Percentiles rank a stretch among this genome's conserved stretches.
phyloP scores from a whole-genome alignment of 2,329 filamentous ascomycete species.

The Colletotrichum caudatum region DNA sequence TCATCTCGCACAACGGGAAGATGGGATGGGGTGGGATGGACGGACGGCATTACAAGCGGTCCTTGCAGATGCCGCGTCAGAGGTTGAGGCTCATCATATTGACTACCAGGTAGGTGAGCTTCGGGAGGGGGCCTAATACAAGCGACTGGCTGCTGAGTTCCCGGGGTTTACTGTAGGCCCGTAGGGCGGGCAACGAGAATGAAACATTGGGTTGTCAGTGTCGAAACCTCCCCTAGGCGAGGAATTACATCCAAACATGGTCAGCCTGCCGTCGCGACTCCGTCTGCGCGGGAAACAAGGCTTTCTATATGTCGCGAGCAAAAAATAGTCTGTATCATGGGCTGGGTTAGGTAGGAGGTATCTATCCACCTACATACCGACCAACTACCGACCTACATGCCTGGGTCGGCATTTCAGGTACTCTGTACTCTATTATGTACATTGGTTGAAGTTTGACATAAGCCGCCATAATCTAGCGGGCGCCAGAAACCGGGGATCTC shows the following conservation, averaged over 20 bases:
- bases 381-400: neutral
- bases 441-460: neutral
- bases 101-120: neutral
- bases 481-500: slow-evolving; percentile 10
- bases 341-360: neutral
- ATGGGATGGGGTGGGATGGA: neutral
- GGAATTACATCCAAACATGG: neutral
- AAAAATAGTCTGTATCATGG: neutral
- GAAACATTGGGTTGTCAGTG: slow-evolving; percentile 1
- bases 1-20: neutral
- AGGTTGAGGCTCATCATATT: slow-evolving; percentile 6
- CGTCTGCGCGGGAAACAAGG: neutral
- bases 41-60: slow-evolving; percentile 4
- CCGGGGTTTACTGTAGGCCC: neutral
- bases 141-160: neutral
- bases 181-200: slow-evolving; percentile 1
- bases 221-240: slow-evolving; percentile 2
- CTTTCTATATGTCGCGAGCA: neutral
- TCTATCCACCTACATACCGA: too few relatives aligned
- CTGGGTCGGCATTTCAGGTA: neutral
- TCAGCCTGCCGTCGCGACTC: neutral
- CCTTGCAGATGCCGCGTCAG: neutral
- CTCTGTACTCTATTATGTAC: neutral
- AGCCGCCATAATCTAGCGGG: neutral
- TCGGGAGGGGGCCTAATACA: neutral